Evolutionary conservation across 306 rosid genomes (phyloP).

Genomic region (Lathyrus oleraceus): DNA sequence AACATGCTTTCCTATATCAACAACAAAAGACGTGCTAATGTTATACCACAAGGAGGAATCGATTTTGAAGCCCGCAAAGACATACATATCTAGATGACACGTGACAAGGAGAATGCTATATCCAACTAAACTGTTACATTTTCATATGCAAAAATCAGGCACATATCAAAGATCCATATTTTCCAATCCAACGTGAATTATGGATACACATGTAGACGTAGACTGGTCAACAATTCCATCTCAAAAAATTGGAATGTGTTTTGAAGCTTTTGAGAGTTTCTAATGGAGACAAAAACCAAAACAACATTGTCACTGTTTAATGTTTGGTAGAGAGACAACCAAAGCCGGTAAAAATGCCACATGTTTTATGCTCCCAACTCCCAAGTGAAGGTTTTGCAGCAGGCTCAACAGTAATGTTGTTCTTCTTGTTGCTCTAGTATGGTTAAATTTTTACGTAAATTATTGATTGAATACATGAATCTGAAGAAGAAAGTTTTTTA

Average conservation of each 20-base stretch:
- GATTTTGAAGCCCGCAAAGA: constrained; percentile 34
- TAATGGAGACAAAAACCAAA: constrained; percentile 38
- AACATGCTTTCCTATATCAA: constrained; percentile 2
- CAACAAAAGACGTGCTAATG: constrained; percentile 35
- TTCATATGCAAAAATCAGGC: background rate
- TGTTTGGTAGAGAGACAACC: constrained; percentile 29
- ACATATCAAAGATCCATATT: background rate
- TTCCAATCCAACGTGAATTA: constrained; percentile 8
- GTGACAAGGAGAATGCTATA: constrained; percentile 23
- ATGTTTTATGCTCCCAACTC: constrained; percentile 43
- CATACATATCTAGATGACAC: constrained; percentile 39
- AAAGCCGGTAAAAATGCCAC: constrained; percentile 41
- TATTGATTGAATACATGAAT: too few relatives aligned
- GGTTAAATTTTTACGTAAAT: background rate
- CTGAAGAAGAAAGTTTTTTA: too few relatives aligned
- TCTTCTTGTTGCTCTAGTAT: background rate
- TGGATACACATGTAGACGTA: constrained; percentile 11
- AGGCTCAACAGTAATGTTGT: constrained; percentile 30
- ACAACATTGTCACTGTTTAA: constrained; percentile 13
- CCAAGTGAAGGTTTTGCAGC: constrained; percentile 34
- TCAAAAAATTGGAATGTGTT: constrained; percentile 16
- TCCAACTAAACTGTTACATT: constrained; percentile 10
- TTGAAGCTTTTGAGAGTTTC: constrained; percentile 18
- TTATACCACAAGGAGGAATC: background rate
- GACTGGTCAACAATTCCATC: constrained; percentile 45